A percentile compares a stretch with the other conserved stretches of the same genome.
Conservation (phyloP, 805 yeast species). For the Danielozyma ontarioensis region DNA sequence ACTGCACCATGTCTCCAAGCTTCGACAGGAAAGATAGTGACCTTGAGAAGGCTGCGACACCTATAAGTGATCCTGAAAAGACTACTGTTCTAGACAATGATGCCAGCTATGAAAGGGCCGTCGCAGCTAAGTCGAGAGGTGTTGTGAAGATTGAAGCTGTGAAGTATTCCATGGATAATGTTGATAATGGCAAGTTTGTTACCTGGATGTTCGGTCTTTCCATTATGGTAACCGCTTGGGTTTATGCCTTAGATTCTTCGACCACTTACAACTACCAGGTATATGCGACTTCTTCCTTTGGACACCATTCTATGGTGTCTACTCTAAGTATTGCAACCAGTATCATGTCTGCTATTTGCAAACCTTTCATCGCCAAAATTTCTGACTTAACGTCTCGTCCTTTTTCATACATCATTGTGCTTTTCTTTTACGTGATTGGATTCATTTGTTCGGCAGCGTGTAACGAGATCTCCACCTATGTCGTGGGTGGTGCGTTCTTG, state of each 20-base stretch:
- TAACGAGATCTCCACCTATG: constrained; percentile 16
- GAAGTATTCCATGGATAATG: constrained; percentile 9
- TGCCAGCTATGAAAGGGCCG: not conserved
- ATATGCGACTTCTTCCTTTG: constrained; percentile 19
- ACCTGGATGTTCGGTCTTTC: constrained; percentile 12
- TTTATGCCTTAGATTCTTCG: constrained; percentile 19
- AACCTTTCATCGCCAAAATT: constrained; percentile 19
- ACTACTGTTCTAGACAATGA: not conserved
- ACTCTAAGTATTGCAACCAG: constrained; percentile 16
- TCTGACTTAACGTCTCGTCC: constrained; percentile 21
- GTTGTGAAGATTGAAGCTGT: constrained; percentile 21
- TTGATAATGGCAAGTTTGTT: constrained; percentile 6
- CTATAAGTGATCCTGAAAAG: not conserved
- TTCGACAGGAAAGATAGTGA: not conserved
- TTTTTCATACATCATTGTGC: constrained; percentile 9
- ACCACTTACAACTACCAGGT: constrained; percentile 31
- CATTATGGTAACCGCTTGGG: constrained; percentile 21
- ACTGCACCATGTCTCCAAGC: too few species aligned
- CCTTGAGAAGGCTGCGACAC: not conserved
- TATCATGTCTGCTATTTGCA: constrained; percentile 15
- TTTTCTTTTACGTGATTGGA: constrained; percentile 16
- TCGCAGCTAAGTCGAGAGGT: constrained; percentile 11
- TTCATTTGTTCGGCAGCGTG: constrained; percentile 16
- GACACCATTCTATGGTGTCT: constrained; percentile 15
- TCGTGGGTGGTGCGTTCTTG: constrained; percentile 16